A percentile compares a stretch with the other conserved stretches of the same genome.
Evolutionary conservation across 2,329 filamentous ascomycete species (phyloP).

Genomic region (Bipolaris zeicola): DNA sequence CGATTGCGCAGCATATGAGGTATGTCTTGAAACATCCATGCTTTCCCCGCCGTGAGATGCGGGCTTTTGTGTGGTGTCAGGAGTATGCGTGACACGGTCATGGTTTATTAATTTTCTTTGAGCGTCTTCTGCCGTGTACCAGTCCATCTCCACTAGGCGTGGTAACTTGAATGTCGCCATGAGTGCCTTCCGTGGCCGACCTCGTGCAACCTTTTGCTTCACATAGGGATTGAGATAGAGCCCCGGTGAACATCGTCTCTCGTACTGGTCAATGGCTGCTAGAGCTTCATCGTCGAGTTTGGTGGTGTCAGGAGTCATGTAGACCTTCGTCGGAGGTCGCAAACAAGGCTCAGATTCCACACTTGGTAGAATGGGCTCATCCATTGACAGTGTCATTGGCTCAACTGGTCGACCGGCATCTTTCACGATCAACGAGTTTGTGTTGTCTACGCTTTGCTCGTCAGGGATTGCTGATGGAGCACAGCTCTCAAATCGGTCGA

Average conservation of each 20-base stretch:
- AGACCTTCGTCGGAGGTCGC: not conserved
- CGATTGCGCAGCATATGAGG: not conserved
- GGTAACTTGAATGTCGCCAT: slow-evolving; percentile 52
- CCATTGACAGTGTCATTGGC: not conserved
- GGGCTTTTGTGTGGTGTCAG: not conserved
- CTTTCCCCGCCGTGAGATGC: not conserved
- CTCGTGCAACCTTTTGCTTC: slow-evolving; percentile 43
- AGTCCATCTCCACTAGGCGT: slow-evolving; percentile 42
- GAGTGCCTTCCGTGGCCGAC: slow-evolving; percentile 51
- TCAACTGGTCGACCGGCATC: not conserved
- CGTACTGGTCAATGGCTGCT: slow-evolving; percentile 36
- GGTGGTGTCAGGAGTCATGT: slow-evolving; percentile 4
- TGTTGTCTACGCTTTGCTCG: not conserved
- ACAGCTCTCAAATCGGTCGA: not conserved
- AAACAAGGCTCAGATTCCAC: not conserved
- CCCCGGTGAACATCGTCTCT: slow-evolving; percentile 42
- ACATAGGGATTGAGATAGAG: slow-evolving; percentile 55
- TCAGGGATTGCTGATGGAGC: not conserved
- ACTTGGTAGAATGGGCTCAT: not conserved
- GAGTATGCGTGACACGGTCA: not conserved
- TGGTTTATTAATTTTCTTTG: not conserved
- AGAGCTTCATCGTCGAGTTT: slow-evolving; percentile 16
- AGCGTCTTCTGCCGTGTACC: slow-evolving; percentile 34
- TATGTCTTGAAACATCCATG: not conserved
- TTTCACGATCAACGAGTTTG: not conserved